Evolutionary conservation across 306 rosid species (phyloP).

Genomic region (Senna tora): DNA sequence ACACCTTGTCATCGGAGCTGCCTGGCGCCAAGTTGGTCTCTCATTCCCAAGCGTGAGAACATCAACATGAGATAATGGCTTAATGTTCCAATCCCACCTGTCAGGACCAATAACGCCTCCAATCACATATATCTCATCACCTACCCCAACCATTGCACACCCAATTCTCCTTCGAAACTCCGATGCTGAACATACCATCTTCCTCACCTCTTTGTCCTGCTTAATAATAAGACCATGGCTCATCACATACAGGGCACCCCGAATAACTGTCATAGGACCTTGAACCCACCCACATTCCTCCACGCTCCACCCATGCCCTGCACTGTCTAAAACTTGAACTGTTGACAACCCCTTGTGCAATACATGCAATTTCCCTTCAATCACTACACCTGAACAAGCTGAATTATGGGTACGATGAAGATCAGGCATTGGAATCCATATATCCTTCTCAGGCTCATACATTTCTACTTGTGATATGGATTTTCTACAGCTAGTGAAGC

Average conservation of each 20-base stretch:
- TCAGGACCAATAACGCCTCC: conserved; percentile 94
- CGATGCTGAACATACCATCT: conserved; percentile 66
- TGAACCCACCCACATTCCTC: conserved; percentile 84
- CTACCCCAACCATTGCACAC: conserved; percentile 78
- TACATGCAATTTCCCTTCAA: conserved; percentile 80
- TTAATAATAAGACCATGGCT: conserved; percentile 68
- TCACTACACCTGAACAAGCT: conserved; percentile 85
- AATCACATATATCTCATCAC: conserved; percentile 73
- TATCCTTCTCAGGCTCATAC: conserved; percentile 84
- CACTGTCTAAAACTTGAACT: conserved; percentile 74
- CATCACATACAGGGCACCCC: conserved; percentile 80
- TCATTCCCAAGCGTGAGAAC: conserved; percentile 71
- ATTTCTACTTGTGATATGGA: conserved; percentile 92
- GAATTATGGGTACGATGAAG: conserved; percentile 89
- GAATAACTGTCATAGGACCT: conserved; percentile 87
- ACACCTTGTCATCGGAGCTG: conserved; percentile 84
- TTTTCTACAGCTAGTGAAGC: conserved; percentile 91
- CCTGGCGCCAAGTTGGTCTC: conserved; percentile 87
- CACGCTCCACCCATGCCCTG: conserved; percentile 69
- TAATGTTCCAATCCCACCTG: conserved; percentile 71
- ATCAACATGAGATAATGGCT: conserved; percentile 83
- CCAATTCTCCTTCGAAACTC: conserved; percentile 87
- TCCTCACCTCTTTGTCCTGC: conserved; percentile 62
- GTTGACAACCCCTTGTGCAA: conserved; percentile 91
- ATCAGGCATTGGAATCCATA: conserved; percentile 82